These are phyloP conservation scores for Trichoderma brevicompactum DNA, from an alignment of 2,329 filamentous ascomycete genomes.

Conservation along the genomic window DNA sequence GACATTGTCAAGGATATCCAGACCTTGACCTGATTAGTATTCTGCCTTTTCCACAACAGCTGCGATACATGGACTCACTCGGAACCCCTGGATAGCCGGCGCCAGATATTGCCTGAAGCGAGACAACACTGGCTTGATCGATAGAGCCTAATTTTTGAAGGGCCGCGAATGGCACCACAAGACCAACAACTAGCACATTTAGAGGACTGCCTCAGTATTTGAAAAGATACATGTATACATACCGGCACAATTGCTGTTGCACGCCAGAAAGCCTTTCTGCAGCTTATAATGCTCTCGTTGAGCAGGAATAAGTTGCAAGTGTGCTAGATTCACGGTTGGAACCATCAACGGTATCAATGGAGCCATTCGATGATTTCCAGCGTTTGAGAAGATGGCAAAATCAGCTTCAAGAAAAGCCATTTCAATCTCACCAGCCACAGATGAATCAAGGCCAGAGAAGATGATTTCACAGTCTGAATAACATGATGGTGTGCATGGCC, in stretches of 20 bases:
- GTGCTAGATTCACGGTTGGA: constrained; percentile 24
- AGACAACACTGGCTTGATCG: constrained; percentile 9
- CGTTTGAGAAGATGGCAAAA: constrained; percentile 25
- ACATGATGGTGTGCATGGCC: constrained; percentile 10
- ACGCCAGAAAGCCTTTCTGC: constrained; percentile 21
- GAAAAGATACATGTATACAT: constrained; percentile 15
- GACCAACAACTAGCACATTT: constrained; percentile 15
- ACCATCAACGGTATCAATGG: constrained; percentile 22
- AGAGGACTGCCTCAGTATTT: constrained; percentile 6
- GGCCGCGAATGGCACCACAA: constrained; percentile 20
- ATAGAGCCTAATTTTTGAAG: constrained; percentile 17
- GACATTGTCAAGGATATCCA: constrained; percentile 25
- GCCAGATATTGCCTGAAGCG: constrained; percentile 19
- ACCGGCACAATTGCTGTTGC: constrained; percentile 26
- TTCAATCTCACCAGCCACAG: constrained; percentile 24
- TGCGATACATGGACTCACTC: constrained; percentile 6
- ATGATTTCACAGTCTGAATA: constrained; percentile 24
- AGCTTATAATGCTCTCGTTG: constrained; percentile 21
- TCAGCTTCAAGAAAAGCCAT: constrained; percentile 26
- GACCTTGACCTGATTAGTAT: constrained; percentile 6
- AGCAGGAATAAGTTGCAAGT: constrained; percentile 21
- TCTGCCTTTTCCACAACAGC: constrained; percentile 6
- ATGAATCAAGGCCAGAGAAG: constrained; percentile 22
- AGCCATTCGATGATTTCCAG: constrained; percentile 22
- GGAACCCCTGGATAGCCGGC: constrained; percentile 19